Evolutionary conservation across 192 early-diverging fungal genomes (phyloP), one percentile per base, ranked within the genome.

Genomic region (Dissophora globulifera): DNA sequence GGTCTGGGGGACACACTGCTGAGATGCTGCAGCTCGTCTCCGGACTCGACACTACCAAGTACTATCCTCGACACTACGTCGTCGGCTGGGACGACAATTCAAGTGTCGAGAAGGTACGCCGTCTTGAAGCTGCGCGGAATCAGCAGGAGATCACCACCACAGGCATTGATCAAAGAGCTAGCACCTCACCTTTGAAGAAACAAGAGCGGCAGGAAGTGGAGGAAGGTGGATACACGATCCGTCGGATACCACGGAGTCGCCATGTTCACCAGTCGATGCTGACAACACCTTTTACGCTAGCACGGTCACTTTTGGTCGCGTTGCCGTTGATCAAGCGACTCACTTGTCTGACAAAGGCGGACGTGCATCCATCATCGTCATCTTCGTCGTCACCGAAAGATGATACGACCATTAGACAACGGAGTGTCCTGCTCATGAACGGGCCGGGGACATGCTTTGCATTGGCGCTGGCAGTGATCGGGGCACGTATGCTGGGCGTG

Each of bases 1-100:
- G 56, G 1, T 74, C 76, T 78, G 95, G 97, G 35, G 97, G 97
- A 12, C 97, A 98, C 71, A 96, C 97, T 0, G 82, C 89, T 6
- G 97, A 98, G 75, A 97, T 98, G 94, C 51, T 91, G 11, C 86
- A 89, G 56, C 69, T 98, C 15, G 48, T 94, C 0, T 65, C 83
- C 5, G 81, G 84, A 11, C 67, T 97, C 0, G 86, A 92, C 45
- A 12, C 49, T 20, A 32, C 74, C 1, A 69, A 81, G 31, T 94
- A 93, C 69, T 50, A 19, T 11, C 90, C 82, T 22, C 82, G 95
- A 16, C 55, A 86, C 52, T 98, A 98, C 64, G 51, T 95, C 7
- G 78, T 96, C 3, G 87, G 93, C 7, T 67, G 86, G 23, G 81
- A 82, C 8, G 96, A 98, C 67, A 16, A 35, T 20, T 31, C 87